Base-by-base conservation (phyloP, 805 yeast genomes). In the Soucietia sequanensis region DNA sequence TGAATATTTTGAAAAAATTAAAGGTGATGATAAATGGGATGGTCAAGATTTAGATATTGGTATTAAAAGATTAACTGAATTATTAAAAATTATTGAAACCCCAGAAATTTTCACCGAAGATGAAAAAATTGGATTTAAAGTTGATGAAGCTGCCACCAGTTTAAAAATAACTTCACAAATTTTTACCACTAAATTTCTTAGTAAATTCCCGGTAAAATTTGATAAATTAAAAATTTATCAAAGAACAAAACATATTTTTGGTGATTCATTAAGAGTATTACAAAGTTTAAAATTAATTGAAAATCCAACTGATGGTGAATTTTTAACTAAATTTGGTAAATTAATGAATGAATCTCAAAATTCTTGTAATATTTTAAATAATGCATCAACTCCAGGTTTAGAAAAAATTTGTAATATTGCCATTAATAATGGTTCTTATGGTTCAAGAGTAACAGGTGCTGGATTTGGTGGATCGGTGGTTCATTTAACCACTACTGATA, bases 381-480 rank as follows among this genome's bases (percentile, higher is more conserved):
- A 78, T 37, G 76, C 82, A 35, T 78, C 85, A 3, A 73, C 75
- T 42, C 67, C 66, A 1, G 80, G 73, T 41, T 69, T 80, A 36
- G 76, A 81, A 36, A 54, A 58, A 9, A 54, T 82, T 25, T 76
- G 83, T 48, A 35, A 50, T 6, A 70, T 82, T 33, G 87, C 85
- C 3, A 52, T 62, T 26, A 51, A 43, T 2, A 67, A 72, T 40
- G 89, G 88, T 3, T 65, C 85, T 1, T 66, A 58, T 39, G 89
- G 89, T 12, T 76, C 85, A 1, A 67, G 90, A 35, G 70, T 80
- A n/a, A 81, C 89, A 7, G 90, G 89, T 18, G 89, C 90, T 13
- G 90, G 90, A 4, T 82, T 80, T 72, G 89, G 89, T 22, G 89
- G 89, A 5, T 76, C 81, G 20, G 68, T 83, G 0, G 83, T 82